A percentile compares a stretch with the other conserved stretches of the same genome.
Evolutionary conservation across 2,329 filamentous ascomycete genomes (phyloP).

Genomic region (Plenodomus tracheiphilus): DNA sequence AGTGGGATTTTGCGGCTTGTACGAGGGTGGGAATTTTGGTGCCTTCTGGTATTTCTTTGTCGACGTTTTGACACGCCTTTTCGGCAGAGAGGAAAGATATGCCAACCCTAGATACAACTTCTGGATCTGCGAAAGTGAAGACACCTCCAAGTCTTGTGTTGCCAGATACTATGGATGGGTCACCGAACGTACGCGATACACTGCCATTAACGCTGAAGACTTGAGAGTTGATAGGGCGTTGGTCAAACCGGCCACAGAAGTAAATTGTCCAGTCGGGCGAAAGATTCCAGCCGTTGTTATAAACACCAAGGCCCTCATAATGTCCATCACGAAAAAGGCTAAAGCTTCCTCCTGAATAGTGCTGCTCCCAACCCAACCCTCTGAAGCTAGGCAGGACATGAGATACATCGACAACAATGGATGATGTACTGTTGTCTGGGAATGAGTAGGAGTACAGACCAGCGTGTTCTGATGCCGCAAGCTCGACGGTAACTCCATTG

Average conservation of each 20-base stretch:
- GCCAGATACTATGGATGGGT: conserved; percentile 26
- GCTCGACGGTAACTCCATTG: conserved; percentile 60
- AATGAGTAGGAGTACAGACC: conserved; percentile 65
- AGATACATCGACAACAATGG: conserved; percentile 66
- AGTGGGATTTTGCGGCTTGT: conserved; percentile 54
- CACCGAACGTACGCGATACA: conserved; percentile 22
- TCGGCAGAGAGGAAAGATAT: conserved; percentile 68
- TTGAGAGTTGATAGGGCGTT: conserved; percentile 28
- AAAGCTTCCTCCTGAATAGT: conserved; percentile 64
- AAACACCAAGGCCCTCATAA: conserved; percentile 65
- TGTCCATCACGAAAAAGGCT: conserved; percentile 54
- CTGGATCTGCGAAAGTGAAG: conserved; percentile 56
- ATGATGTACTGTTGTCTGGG: conserved; percentile 43
- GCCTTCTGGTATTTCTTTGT: conserved; percentile 58
- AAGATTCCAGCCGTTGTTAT: conserved; percentile 69
- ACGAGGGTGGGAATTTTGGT: conserved; percentile 53
- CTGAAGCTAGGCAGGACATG: conserved; percentile 65
- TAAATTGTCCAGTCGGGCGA: conserved; percentile 65
- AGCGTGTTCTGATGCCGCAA: conserved; percentile 60
- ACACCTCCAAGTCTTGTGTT: conserved; percentile 48
- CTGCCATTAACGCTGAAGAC: conserved; percentile 37
- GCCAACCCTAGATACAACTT: conserved; percentile 63
- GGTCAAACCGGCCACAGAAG: conserved; percentile 65
- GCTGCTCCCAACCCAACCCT: conserved; percentile 63
- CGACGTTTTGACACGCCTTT: conserved; percentile 63